These are phyloP conservation scores for Filobasidium wieringae DNA, from an alignment of 768 basidiomycete species.

Conservation along the genomic window DNA sequence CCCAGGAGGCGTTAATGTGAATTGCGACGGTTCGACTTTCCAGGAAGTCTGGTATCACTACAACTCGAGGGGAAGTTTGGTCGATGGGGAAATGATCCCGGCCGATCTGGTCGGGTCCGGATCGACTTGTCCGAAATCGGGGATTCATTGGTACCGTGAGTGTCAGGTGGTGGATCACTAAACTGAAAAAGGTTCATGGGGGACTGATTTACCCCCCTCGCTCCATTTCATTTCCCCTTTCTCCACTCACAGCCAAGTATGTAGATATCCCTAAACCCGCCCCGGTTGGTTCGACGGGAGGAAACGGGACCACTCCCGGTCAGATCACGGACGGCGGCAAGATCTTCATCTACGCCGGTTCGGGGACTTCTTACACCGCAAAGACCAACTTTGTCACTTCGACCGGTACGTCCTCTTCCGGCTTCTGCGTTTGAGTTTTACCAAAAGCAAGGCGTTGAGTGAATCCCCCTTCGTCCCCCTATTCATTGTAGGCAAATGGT, in stretches of 20 bases:
- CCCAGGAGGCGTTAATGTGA: background rate
- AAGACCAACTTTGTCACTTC: background rate
- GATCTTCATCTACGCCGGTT: background rate
- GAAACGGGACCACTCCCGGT: too few relatives aligned
- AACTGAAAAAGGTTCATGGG: too few relatives aligned
- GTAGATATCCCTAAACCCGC: background rate
- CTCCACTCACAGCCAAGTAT: background rate
- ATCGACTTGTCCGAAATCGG: slow-evolving; percentile 12
- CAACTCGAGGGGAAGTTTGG: slow-evolving; percentile 3
- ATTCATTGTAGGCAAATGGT: background rate
- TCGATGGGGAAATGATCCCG: slow-evolving; percentile 7
- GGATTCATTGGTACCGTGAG: too few relatives aligned
- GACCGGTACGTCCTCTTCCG: background rate
- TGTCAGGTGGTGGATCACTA: background rate
- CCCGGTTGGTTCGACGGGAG: background rate
- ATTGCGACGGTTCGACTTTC: background rate
- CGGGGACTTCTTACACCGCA: background rate
- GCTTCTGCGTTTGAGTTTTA: too few relatives aligned
- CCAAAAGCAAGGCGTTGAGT: too few relatives aligned
- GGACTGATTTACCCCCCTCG: too few relatives aligned
- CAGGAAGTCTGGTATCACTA: slow-evolving; percentile 8
- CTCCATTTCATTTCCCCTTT: too few relatives aligned
- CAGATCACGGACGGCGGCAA: background rate
- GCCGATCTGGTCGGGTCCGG: slow-evolving; percentile 7
- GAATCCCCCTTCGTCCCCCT: too few relatives aligned